Base-by-base conservation (phyloP, 139 green algal species). In the Closterium sp. region DNA sequence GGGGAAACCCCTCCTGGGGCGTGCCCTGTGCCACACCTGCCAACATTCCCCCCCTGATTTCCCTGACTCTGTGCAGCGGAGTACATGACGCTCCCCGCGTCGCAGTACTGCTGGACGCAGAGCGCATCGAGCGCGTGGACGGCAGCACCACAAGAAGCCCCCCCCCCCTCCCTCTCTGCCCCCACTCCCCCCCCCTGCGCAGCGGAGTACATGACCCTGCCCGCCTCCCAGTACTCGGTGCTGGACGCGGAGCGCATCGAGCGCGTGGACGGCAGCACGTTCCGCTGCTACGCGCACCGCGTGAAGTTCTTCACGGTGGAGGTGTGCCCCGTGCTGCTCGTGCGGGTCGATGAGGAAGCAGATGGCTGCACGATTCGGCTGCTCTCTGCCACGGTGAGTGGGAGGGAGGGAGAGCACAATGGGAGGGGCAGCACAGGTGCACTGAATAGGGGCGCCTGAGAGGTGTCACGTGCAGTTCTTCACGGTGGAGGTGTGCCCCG, bases 201-300 rank as follows among this genome's bases (percentile, higher is more conserved):
- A 94, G 92, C 88, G 4, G 91, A 96, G 84, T 96, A 96, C 93
- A 96, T 96, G 94, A 90, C 34, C 1, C 85, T 96, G 19, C 94
- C 94, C 10, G 94, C 93, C 33, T 90, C 64, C 19, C 91, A 95
- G 81, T 96, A 96, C 87, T 92, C 69, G 0, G 93, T 95, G 25
- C 85, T 96, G 10, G 94, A 96, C 35, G 94, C 93, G 32, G 86
- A 94, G 64, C 43, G 36, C 43, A 94, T 96, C 38, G 93, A 95
- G 90, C 88, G 94, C n/a, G 38, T 96, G 21, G 91, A 93, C 36
- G 91, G 95, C 30, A 90, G 89, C 9, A 93, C 93, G 43, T 96
- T 96, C 93, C 85, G 86, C 84, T 95, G 93, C 85, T 93, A 91
- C 55, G 91, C 94, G 23, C 91, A 95, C 23, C 25, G 84, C 34